Evolutionary conservation across 2,329 filamentous ascomycete species (phyloP), one percentile per base, ranked within the genome.

Genomic region (Ascochyta viciae-villosae): DNA sequence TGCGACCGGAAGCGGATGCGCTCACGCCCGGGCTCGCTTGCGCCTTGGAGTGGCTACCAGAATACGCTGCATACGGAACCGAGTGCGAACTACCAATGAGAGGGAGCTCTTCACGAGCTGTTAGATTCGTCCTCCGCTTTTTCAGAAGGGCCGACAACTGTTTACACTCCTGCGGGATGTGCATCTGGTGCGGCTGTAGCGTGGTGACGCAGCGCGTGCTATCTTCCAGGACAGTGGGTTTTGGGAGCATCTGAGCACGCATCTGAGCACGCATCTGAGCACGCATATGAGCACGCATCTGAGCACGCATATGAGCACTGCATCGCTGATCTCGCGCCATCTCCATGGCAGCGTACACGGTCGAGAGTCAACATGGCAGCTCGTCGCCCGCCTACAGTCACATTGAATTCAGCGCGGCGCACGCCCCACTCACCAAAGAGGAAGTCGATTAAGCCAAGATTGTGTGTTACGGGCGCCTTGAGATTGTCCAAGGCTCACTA

Each of bases 1-100:
- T 38, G 49, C 45, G 42, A 40, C 58, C 61, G 67, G 63, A 67
- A 57, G 63, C 64, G 68, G 66, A 68, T 64, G 35, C 60, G 46
- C 50, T 58, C 40, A 44, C 54, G 61, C 60, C 66, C 68, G 52
- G 52, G 33, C 52, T 63, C 63, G 61, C 58, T 58, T 60, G 43
- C 49, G 44, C 33, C 34, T 38, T 24, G 35, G 45, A 50, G 27
- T 41, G 54, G 39, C 15, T 2, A 22, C 26, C 39, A 48, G 57
- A 50, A 61, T 63, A 63, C 58, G 63, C 42, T 56, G 50, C 43
- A 58, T 60, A 57, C 61, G 57, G 29, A 60, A 10, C 52, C 58
- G 58, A 57, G 54, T 44, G 54, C 51, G 57, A 49, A 27, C 26
- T 27, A n/a, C 49, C 56, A 63, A 63, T 63, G 29, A 45, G 52